Evolutionary conservation across 257 asterid genomes (phyloP).

Genomic region (Solanum neorickii): DNA sequence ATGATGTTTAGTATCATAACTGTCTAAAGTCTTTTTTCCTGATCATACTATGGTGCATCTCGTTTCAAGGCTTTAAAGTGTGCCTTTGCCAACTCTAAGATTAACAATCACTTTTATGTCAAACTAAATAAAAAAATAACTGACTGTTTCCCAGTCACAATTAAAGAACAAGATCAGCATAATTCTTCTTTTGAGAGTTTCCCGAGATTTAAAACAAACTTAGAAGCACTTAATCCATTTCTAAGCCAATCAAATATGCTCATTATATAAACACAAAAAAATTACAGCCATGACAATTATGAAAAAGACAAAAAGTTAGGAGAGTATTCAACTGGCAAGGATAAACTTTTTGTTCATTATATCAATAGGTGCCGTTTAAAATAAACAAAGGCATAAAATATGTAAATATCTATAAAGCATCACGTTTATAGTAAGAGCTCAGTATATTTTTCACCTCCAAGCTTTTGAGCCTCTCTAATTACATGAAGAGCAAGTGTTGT

Average conservation of each 20-base stretch:
- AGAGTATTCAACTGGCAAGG: neutral
- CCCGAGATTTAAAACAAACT: neutral
- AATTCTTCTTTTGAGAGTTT: neutral
- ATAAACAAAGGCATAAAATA: neutral
- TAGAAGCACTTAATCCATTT: neutral
- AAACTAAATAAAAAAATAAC: neutral
- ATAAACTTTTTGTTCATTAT: neutral
- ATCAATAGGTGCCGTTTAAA: neutral
- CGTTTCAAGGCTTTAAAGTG: neutral
- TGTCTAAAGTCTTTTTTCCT: neutral
- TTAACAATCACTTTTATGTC: neutral
- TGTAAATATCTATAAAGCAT: neutral
- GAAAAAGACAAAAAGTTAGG: neutral
- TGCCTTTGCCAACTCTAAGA: neutral
- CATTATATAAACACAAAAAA: neutral
- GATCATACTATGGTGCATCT: neutral
- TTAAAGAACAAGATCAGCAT: neutral
- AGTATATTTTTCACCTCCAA: constrained; percentile 53
- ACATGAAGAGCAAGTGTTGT: constrained; percentile 90
- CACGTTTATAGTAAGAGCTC: neutral
- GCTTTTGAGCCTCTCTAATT: constrained; percentile 91
- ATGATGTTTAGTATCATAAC: neutral
- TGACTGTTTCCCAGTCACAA: neutral
- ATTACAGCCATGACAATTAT: neutral
- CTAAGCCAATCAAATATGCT: neutral